These are phyloP conservation scores for Lecanoromycetidae sp. DNA, from an alignment of 2,329 filamentous ascomycete genomes.

Conservation along the genomic window DNA sequence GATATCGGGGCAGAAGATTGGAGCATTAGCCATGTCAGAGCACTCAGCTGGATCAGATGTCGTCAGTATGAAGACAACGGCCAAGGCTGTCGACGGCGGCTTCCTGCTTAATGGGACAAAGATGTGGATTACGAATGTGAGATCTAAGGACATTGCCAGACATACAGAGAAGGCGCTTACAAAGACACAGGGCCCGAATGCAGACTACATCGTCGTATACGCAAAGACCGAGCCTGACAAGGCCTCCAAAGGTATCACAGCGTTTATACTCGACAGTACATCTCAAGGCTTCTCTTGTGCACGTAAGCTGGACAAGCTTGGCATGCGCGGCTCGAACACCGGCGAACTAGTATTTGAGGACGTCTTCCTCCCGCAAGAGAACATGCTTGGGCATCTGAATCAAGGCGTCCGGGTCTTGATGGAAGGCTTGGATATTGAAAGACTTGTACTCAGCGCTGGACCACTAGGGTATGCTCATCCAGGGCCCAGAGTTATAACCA, in stretches of 20 bases:
- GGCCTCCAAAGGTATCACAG: constrained; percentile 83
- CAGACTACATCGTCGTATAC: constrained; percentile 89
- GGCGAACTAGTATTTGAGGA: constrained; percentile 85
- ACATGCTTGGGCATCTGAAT: constrained; percentile 69
- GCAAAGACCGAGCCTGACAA: constrained; percentile 78
- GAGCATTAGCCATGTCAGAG: constrained; percentile 90
- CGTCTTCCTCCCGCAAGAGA: constrained; percentile 75
- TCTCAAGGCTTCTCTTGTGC: constrained; percentile 71
- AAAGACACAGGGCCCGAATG: constrained; percentile 56
- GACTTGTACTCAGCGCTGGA: constrained; percentile 80
- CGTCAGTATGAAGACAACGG: constrained; percentile 84
- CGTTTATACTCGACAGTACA: constrained; percentile 68
- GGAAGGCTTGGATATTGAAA: constrained; percentile 89
- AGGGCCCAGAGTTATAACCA: neutral
- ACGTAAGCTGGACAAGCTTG: constrained; percentile 91
- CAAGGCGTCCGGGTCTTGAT: constrained; percentile 82
- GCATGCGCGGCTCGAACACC: constrained; percentile 94
- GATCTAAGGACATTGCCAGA: neutral
- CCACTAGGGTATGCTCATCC: constrained; percentile 52
- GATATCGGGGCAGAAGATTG: constrained; percentile 67
- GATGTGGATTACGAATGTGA: constrained; percentile 97
- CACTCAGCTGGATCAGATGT: constrained; percentile 85
- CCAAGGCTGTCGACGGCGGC: constrained; percentile 68
- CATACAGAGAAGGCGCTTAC: neutral
- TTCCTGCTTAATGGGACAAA: constrained; percentile 81